phyloP scores from a whole-genome alignment of 805 yeast genomes.

The Lipomyces spencermartinsiae region DNA sequence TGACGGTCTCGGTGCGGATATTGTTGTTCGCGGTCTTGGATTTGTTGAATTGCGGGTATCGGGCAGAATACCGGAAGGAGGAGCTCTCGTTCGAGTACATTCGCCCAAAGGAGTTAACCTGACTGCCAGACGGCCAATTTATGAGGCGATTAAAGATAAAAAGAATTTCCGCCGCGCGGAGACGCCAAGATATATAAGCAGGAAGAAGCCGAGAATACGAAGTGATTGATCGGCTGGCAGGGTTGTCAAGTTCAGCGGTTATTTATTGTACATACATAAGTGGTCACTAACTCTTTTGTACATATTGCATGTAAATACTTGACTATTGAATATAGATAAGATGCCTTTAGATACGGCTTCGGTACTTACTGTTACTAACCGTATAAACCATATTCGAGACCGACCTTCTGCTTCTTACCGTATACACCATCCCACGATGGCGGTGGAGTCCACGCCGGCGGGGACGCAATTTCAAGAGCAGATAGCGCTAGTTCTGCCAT shows the following conservation, averaged over 20 bases:
- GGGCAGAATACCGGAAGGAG: slow-evolving; percentile 44
- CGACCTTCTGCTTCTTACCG: slow-evolving; percentile 72
- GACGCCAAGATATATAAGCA: background rate
- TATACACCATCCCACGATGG: slow-evolving; percentile 85
- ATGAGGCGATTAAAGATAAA: slow-evolving; percentile 20
- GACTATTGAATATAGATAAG: background rate
- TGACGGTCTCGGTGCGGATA: slow-evolving; percentile 38
- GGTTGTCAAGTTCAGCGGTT: background rate
- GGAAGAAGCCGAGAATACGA: background rate
- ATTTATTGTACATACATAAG: background rate
- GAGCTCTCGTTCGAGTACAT: slow-evolving; percentile 40
- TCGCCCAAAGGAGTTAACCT: slow-evolving; percentile 41
- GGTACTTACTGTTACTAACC: slow-evolving; percentile 48
- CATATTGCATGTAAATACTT: background rate
- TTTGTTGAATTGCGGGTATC: slow-evolving; percentile 43
- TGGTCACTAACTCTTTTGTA: slow-evolving; percentile 2
- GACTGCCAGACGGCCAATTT: slow-evolving; percentile 35
- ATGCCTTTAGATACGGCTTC: background rate
- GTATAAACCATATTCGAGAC: slow-evolving; percentile 79
- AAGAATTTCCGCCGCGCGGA: background rate
- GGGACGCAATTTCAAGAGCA: slow-evolving; percentile 40
- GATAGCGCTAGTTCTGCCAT: slow-evolving; percentile 53
- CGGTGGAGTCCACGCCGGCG: slow-evolving; percentile 58
- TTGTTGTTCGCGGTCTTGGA: slow-evolving; percentile 47
- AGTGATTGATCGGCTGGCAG: background rate